phyloP scores from a whole-genome alignment of 2,329 filamentous ascomycete genomes.

The Mycosphaerella sp. region DNA sequence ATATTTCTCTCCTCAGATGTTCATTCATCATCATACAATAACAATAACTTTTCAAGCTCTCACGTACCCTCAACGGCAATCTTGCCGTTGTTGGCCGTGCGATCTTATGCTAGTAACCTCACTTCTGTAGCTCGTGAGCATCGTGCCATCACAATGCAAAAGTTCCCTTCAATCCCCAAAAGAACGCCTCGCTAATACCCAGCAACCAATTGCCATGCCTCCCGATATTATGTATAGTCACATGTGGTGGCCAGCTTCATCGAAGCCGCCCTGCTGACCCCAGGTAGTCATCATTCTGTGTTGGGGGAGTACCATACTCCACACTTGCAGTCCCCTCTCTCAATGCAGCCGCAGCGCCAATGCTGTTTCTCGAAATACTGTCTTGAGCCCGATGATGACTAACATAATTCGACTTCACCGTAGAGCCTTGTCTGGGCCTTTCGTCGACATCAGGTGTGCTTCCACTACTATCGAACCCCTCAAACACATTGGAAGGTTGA shows the following conservation, averaged over 20 bases:
- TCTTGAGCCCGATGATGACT: slow-evolving; percentile 29
- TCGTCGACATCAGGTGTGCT: slow-evolving; percentile 8
- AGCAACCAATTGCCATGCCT: background rate
- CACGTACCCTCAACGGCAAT: too few species aligned
- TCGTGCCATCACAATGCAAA: background rate
- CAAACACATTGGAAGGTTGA: slow-evolving; percentile 17
- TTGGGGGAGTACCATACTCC: slow-evolving; percentile 16
- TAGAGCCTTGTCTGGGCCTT: background rate
- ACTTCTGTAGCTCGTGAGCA: slow-evolving; percentile 5
- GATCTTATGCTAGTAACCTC: background rate
- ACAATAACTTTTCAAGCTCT: too few species aligned
- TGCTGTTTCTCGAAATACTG: slow-evolving; percentile 29
- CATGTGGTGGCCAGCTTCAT: background rate
- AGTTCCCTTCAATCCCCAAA: background rate
- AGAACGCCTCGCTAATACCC: slow-evolving; percentile 6
- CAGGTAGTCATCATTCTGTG: slow-evolving; percentile 7
- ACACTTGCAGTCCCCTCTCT: slow-evolving; percentile 16
- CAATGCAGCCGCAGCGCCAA: slow-evolving; percentile 28
- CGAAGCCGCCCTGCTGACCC: background rate
- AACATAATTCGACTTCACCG: slow-evolving; percentile 13
- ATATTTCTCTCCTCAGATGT: too few species aligned
- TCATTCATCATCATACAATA: too few species aligned
- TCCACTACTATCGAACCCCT: slow-evolving; percentile 26
- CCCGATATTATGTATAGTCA: background rate
- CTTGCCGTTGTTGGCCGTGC: too few species aligned